A percentile compares a stretch with the other conserved stretches of the same genome.
Evolutionary conservation across 1,139 yeast genomes (phyloP).

Genomic region (Martiniozyma asiatica): DNA sequence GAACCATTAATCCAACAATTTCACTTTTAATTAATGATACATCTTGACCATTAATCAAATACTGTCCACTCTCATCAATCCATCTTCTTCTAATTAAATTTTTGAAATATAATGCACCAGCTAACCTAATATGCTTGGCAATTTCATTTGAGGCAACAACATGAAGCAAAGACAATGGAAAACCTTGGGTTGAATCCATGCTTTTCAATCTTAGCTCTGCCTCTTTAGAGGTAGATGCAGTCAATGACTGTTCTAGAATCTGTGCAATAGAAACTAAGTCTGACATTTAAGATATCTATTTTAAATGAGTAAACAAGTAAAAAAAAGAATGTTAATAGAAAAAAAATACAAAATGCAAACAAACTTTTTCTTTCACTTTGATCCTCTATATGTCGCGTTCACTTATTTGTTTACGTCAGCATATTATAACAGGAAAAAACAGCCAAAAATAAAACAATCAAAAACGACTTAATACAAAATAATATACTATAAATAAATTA

Average conservation of each 20-base stretch:
- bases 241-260: conserved; percentile 37
- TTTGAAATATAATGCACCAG: conserved; percentile 86
- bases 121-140: conserved; percentile 53
- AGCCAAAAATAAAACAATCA: neutral
- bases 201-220: conserved; percentile 50
- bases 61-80: conserved; percentile 82
- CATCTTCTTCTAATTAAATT: conserved; percentile 76
- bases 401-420: neutral
- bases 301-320: no score
- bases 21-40: conserved; percentile 60
- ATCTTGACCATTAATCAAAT: conserved; percentile 50
- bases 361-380: conserved; percentile 1
- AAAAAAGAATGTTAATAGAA: neutral
- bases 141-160: conserved; percentile 57
- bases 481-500: no score
- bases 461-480: neutral
- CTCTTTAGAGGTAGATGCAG: conserved; percentile 41
- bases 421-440: neutral
- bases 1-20: conserved; percentile 73
- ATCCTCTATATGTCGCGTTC: no score
- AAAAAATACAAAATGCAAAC: neutral
- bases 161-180: conserved; percentile 62
- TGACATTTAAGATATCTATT: conserved; percentile 15
- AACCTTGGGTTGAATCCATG: conserved; percentile 58
- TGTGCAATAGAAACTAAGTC: conserved; percentile 28